Conservation (phyloP, 805 yeast species). For the Middelhovenomyces tepae region DNA sequence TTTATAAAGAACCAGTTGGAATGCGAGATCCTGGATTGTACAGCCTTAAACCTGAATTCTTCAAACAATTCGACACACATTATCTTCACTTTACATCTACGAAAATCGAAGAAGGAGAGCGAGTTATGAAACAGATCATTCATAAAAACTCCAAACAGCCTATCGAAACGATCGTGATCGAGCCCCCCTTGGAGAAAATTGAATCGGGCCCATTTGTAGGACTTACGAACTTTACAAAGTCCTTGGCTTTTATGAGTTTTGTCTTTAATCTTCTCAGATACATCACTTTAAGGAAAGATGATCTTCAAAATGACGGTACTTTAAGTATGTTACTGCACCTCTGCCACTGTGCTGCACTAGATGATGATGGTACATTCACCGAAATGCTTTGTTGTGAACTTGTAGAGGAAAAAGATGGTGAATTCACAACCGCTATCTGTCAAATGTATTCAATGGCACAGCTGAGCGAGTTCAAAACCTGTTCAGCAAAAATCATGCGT, state of each 20-base stretch:
- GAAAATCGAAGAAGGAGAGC: slow-evolving; percentile 75
- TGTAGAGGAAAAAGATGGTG: no score
- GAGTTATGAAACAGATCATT: slow-evolving; percentile 44
- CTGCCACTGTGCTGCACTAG: slow-evolving; percentile 50
- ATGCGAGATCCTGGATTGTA: slow-evolving; percentile 54
- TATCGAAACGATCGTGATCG: slow-evolving; percentile 43
- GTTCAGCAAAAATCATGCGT: no score
- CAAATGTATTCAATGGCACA: no score
- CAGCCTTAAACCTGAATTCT: slow-evolving; percentile 49
- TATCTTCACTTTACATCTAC: slow-evolving; percentile 71
- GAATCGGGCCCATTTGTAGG: slow-evolving; percentile 24
- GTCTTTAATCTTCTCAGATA: slow-evolving; percentile 12
- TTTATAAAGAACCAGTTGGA: slow-evolving; percentile 52
- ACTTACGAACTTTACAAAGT: slow-evolving; percentile 22
- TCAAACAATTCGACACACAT: slow-evolving; percentile 63
- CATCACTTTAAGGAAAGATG: slow-evolving; percentile 26
- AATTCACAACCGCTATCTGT: no score
- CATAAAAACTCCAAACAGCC: slow-evolving; percentile 30
- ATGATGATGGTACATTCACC: slow-evolving; percentile 21
- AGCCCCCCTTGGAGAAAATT: slow-evolving; percentile 38
- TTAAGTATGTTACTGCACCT: slow-evolving; percentile 55
- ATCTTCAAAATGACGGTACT: slow-evolving; percentile 40
- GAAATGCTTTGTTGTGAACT: slow-evolving; percentile 10
- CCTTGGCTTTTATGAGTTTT: slow-evolving; percentile 21
- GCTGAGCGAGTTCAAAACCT: no score